These are phyloP conservation scores for Leucocoprinus leucothites DNA, from an alignment of 768 basidiomycete species.

Conservation along the genomic window DNA sequence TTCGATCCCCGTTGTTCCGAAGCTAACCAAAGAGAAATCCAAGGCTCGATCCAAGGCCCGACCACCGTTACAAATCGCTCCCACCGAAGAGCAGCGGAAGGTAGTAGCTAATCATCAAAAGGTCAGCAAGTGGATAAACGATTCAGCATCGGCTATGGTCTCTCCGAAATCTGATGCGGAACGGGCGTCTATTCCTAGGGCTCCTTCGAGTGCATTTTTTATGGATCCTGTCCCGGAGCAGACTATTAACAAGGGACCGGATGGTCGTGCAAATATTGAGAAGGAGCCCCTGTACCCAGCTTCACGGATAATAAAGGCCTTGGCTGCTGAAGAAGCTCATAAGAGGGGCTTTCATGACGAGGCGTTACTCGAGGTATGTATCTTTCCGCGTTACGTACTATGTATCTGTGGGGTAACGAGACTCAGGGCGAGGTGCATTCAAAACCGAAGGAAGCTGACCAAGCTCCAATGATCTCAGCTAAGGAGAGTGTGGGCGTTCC, in stretches of 20 bases:
- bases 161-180: background rate
- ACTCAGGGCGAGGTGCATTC: background rate
- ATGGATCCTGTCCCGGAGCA: constrained; percentile 5
- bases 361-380: background rate
- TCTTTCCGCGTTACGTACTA: background rate
- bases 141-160: background rate
- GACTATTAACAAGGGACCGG: background rate
- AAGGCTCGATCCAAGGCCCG: background rate
- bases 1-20: background rate
- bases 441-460: background rate
- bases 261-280: background rate
- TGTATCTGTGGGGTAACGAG: background rate
- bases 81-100: background rate
- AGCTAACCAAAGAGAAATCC: background rate
- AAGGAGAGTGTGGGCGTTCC: background rate
- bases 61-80: background rate
- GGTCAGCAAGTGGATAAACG: constrained; percentile 7
- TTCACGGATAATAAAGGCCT: background rate
- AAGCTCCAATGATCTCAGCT: background rate
- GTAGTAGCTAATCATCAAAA: constrained; percentile 3
- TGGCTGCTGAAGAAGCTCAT: background rate
- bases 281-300: background rate
- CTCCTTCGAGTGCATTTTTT: background rate
- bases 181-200: background rate
- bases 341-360: background rate